A percentile compares a stretch with the other conserved stretches of the same genome.
phyloP scores from a whole-genome alignment of 495 filamentous ascomycete genomes.

The Lasiosphaeriaceae sp. region DNA sequence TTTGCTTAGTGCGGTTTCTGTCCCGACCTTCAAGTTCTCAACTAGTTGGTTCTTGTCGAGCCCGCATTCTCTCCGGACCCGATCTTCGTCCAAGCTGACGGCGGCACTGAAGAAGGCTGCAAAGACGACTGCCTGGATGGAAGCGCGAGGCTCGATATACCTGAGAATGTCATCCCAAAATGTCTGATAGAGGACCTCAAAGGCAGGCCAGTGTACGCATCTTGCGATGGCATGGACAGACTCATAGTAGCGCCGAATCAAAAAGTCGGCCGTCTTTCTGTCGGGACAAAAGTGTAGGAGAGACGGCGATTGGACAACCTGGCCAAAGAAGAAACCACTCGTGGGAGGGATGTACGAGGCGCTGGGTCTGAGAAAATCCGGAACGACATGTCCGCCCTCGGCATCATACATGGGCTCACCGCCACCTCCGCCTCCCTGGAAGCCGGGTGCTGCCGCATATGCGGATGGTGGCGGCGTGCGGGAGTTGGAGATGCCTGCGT shows the following conservation, averaged over 20 bases:
- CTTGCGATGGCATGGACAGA: conserved; percentile 64
- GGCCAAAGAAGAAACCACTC: conserved; percentile 66
- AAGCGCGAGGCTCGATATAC: conserved; percentile 55
- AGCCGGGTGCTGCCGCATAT: neutral
- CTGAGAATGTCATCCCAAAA: conserved; percentile 59
- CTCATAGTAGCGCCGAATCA: conserved; percentile 61
- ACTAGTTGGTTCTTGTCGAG: conserved; percentile 50
- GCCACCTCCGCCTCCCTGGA: neutral
- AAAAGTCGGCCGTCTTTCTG: conserved; percentile 44
- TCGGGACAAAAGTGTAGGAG: conserved; percentile 56
- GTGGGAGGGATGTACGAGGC: conserved; percentile 54
- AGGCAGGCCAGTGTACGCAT: conserved; percentile 60
- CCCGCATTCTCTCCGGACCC: conserved; percentile 44
- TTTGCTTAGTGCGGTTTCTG: conserved; percentile 59
- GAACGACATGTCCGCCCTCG: conserved; percentile 18
- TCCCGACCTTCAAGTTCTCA: conserved; percentile 56
- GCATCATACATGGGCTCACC: conserved; percentile 7
- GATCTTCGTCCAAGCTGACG: conserved; percentile 57
- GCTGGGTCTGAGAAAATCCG: conserved; percentile 48
- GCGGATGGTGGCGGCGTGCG: neutral
- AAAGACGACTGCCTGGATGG: conserved; percentile 63
- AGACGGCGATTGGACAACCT: conserved; percentile 39
- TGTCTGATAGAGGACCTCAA: conserved; percentile 55
- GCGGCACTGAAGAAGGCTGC: conserved; percentile 64
- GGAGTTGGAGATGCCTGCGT: conserved; percentile 19